Evolutionary conservation across 495 filamentous ascomycete species (phyloP).

Genomic region (Hypomontagnella monticulosa): DNA sequence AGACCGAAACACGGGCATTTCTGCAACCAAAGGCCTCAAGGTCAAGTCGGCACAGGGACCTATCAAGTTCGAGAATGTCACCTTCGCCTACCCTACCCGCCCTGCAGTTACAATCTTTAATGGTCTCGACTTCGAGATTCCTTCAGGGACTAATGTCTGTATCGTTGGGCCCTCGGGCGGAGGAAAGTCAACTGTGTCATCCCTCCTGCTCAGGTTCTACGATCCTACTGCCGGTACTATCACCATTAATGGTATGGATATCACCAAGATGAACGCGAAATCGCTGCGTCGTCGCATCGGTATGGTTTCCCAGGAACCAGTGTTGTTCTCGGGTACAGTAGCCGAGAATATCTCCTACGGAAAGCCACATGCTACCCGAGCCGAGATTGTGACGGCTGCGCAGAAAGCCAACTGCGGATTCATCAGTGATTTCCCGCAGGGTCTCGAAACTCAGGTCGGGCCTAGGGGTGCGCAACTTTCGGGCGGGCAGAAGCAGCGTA

Average conservation of each 20-base stretch:
- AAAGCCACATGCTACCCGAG: conserved; percentile 76
- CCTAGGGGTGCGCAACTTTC: conserved; percentile 93
- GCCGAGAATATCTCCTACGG: conserved; percentile 98
- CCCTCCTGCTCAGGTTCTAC: conserved; percentile 90
- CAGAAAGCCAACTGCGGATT: conserved; percentile 96
- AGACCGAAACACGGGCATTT: conserved; percentile 88
- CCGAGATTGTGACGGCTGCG: conserved; percentile 86
- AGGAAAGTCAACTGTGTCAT: conserved; percentile 93
- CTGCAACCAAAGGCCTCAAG: conserved; percentile 78
- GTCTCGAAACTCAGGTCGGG: conserved; percentile 92
- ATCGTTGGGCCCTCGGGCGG: conserved; percentile 96
- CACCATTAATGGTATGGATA: conserved; percentile 83
- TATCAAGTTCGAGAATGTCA: conserved; percentile 85
- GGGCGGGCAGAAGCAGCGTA: conserved; percentile 96
- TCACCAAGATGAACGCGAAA: conserved; percentile 90
- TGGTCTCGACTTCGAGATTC: conserved; percentile 86
- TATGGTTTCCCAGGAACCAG: conserved; percentile 93
- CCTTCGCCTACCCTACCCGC: conserved; percentile 89
- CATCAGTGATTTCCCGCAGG: conserved; percentile 95
- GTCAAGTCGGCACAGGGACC: conserved; percentile 84
- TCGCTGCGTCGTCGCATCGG: conserved; percentile 93
- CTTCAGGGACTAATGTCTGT: conserved; percentile 91
- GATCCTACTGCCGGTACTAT: conserved; percentile 80
- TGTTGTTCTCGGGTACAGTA: conserved; percentile 93
- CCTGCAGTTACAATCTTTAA: conserved; percentile 93